These are phyloP conservation scores for Collybia mongolica DNA, from an alignment of 768 basidiomycete genomes.

Conservation along the genomic window DNA sequence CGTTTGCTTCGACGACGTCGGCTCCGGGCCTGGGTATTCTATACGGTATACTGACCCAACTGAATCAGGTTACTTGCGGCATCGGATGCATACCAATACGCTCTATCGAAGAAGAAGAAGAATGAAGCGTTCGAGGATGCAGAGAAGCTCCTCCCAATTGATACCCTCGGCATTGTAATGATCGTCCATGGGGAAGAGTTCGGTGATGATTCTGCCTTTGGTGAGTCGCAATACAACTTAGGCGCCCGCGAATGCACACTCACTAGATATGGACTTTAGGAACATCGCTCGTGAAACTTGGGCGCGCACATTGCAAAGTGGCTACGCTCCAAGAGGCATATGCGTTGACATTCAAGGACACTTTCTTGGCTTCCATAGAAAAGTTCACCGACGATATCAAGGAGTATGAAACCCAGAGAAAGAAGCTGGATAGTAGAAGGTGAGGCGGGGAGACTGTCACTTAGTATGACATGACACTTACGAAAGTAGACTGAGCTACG, in stretches of 20 bases:
- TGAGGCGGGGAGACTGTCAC: conserved; percentile 42
- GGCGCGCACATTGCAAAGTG: conserved; percentile 82
- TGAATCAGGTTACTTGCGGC: conserved; percentile 61
- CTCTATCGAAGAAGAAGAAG: conserved; percentile 74
- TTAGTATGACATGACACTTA: background rate
- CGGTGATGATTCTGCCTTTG: conserved; percentile 72
- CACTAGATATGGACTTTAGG: conserved; percentile 37
- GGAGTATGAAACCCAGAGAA: conserved; percentile 77
- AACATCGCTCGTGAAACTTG: conserved; percentile 68
- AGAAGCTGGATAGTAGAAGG: conserved; percentile 88
- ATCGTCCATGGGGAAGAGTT: conserved; percentile 82
- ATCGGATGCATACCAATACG: conserved; percentile 68
- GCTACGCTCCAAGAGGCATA: conserved; percentile 85
- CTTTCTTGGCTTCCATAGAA: conserved; percentile 67
- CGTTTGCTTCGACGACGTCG: conserved; percentile 6
- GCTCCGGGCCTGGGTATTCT: background rate
- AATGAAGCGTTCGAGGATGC: conserved; percentile 58
- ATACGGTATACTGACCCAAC: background rate
- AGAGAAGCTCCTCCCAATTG: conserved; percentile 75
- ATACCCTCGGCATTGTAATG: conserved; percentile 85
- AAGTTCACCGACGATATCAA: conserved; percentile 72
- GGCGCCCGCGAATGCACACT: background rate
- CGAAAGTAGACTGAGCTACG: conserved; percentile 62
- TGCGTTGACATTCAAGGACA: conserved; percentile 69
- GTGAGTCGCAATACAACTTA: conserved; percentile 29